Evolutionary conservation across 345 rosid species (phyloP).

Genomic region (Arabidopsis suecica): DNA sequence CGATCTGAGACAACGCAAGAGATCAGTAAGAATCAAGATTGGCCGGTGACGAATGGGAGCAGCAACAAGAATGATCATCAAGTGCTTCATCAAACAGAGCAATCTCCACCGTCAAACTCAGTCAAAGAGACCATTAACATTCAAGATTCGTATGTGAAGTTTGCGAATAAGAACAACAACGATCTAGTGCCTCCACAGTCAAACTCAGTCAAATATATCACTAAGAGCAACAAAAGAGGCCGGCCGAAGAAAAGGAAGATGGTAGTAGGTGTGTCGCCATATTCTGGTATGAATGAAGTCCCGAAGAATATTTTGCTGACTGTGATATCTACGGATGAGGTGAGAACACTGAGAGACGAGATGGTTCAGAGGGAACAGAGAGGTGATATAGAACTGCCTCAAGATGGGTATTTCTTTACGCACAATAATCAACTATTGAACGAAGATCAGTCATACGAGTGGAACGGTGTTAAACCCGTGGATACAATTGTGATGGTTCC

Average conservation of each 20-base stretch:
- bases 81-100: not conserved
- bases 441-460: slow-evolving; percentile 74
- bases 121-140: not conserved
- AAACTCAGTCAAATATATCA: not conserved
- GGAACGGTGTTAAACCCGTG: slow-evolving; percentile 67
- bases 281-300: slow-evolving; percentile 37
- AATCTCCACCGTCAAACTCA: not conserved
- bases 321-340: slow-evolving; percentile 46
- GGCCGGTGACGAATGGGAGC: not conserved
- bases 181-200: not conserved
- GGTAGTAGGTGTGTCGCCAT: not conserved
- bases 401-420: slow-evolving; percentile 73
- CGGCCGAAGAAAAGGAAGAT: not conserved
- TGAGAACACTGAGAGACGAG: slow-evolving; percentile 62
- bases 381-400: slow-evolving; percentile 37
- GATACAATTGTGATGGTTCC: slow-evolving; percentile 64
- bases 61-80: not conserved
- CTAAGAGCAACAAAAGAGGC: not conserved
- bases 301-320: slow-evolving; percentile 66
- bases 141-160: not conserved
- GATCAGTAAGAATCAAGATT: slow-evolving; percentile 45
- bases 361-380: slow-evolving; percentile 61
- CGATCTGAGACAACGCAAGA: not conserved
- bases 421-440: slow-evolving; percentile 77
- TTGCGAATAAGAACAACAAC: not conserved